Percentiles rank a stretch among this genome's conserved stretches.
These are phyloP conservation scores for Tagetes erecta DNA, from an alignment of 129 eudicot species.

Conservation along the genomic window DNA sequence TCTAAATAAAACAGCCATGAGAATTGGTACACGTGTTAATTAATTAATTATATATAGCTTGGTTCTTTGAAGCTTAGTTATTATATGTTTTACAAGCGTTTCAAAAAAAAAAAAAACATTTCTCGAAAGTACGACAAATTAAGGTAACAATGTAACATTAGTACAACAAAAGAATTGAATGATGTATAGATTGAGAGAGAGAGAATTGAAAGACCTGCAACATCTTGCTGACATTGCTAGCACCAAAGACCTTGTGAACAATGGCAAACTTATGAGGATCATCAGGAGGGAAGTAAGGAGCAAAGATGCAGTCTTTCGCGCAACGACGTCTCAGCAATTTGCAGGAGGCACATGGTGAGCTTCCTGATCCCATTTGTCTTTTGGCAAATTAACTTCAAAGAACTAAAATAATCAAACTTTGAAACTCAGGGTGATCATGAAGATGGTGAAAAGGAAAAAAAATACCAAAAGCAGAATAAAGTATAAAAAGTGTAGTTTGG, in stretches of 20 bases:
- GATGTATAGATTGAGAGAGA: neutral
- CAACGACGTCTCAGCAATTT: conserved; percentile 85
- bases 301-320: conserved; percentile 85
- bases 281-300: conserved; percentile 96
- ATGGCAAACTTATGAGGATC: conserved; percentile 98
- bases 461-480: conserved; percentile 23
- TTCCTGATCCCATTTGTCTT: conserved; percentile 64
- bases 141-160: neutral
- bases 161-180: neutral
- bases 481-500: conserved; percentile 43
- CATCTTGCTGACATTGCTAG: conserved; percentile 98
- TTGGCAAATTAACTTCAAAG: conserved; percentile 16
- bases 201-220: conserved; percentile 60
- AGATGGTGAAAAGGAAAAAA: neutral
- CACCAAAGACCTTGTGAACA: conserved; percentile 96
- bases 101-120: neutral
- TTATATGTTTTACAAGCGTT: too few species aligned
- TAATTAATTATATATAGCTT: too few species aligned
- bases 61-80: neutral
- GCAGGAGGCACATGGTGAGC: conserved; percentile 97
- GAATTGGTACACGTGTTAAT: too few species aligned
- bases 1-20: neutral
- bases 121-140: conserved; percentile 7
- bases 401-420: neutral
- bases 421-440: conserved; percentile 25